Percentiles rank a stretch among this genome's conserved stretches.
Evolutionary conservation across 352 stramenopile species (phyloP).

Genomic region (Globisporangium perplexum): DNA sequence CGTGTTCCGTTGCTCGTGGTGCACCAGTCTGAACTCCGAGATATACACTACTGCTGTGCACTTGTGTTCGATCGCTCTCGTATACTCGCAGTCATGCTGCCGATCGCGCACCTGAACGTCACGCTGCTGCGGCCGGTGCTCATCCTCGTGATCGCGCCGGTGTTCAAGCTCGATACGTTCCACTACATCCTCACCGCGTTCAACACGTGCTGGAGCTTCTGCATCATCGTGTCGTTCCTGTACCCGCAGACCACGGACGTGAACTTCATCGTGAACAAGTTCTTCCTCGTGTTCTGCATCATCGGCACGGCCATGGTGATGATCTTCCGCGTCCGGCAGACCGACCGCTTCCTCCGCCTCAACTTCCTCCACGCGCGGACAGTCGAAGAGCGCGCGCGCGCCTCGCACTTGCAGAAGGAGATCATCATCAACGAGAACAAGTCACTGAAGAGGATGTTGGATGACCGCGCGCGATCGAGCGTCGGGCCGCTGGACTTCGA

Average conservation of each 20-base stretch:
- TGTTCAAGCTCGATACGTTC: slow-evolving; percentile 74
- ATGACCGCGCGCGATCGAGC: slow-evolving; percentile 37
- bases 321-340: slow-evolving; percentile 64
- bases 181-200: slow-evolving; percentile 66
- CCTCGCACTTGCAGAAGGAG: slow-evolving; percentile 66
- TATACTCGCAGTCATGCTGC: slow-evolving; percentile 39
- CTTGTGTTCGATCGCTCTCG: background rate
- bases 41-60: too few species aligned
- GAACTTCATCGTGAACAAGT: slow-evolving; percentile 71
- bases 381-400: slow-evolving; percentile 58
- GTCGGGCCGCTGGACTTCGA: slow-evolving; percentile 59
- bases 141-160: slow-evolving; percentile 47
- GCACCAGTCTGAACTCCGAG: too few species aligned
- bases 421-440: slow-evolving; percentile 85
- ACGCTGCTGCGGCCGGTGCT: slow-evolving; percentile 61
- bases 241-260: slow-evolving; percentile 53
- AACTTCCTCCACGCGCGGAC: slow-evolving; percentile 75
- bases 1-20: too few species aligned
- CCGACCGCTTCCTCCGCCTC: slow-evolving; percentile 61
- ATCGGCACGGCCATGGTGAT: slow-evolving; percentile 45
- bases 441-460: slow-evolving; percentile 77
- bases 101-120: slow-evolving; percentile 60
- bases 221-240: slow-evolving; percentile 46
- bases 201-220: slow-evolving; percentile 61
- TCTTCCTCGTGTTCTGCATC: slow-evolving; percentile 61